phyloP scores from a whole-genome alignment of 257 asterid genomes.

The Salvia splendens region DNA sequence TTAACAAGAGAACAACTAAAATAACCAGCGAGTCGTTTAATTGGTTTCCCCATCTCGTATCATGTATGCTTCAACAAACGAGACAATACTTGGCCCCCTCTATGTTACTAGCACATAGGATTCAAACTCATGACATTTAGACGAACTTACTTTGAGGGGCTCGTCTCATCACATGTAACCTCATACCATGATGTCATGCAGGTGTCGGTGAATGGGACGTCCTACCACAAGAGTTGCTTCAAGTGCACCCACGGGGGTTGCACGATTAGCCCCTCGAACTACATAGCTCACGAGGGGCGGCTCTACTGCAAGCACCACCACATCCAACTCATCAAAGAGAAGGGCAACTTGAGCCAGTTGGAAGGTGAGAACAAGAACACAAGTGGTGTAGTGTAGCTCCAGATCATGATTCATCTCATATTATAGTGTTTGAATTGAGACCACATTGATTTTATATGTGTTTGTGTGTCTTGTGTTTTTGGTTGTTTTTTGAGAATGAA shows the following conservation, averaged over 20 bases:
- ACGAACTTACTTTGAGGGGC: background rate
- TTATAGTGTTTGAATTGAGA: slow-evolving; percentile 14
- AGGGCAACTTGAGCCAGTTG: slow-evolving; percentile 96
- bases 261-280: slow-evolving; percentile 87
- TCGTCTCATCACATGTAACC: too few species aligned
- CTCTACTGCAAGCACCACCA: slow-evolving; percentile 99
- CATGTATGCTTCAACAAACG: too few species aligned
- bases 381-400: slow-evolving; percentile 34
- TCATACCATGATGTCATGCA: slow-evolving; percentile 17
- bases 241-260: slow-evolving; percentile 98
- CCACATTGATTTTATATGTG: background rate
- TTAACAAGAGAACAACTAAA: too few species aligned
- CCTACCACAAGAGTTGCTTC: slow-evolving; percentile 95
- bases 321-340: slow-evolving; percentile 93
- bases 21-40: too few species aligned
- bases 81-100: too few species aligned
- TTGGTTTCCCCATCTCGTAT: too few species aligned
- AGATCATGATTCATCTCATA: slow-evolving; percentile 5
- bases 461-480: background rate
- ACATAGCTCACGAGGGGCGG: slow-evolving; percentile 91
- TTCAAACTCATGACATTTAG: background rate
- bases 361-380: slow-evolving; percentile 62
- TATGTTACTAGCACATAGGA: too few species aligned
- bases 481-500: slow-evolving; percentile 28
- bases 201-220: slow-evolving; percentile 89